A percentile compares a stretch with the other conserved stretches of the same genome.
phyloP scores from a whole-genome alignment of 2,329 filamentous ascomycete genomes.

The Thermomyces lanuginosus region DNA sequence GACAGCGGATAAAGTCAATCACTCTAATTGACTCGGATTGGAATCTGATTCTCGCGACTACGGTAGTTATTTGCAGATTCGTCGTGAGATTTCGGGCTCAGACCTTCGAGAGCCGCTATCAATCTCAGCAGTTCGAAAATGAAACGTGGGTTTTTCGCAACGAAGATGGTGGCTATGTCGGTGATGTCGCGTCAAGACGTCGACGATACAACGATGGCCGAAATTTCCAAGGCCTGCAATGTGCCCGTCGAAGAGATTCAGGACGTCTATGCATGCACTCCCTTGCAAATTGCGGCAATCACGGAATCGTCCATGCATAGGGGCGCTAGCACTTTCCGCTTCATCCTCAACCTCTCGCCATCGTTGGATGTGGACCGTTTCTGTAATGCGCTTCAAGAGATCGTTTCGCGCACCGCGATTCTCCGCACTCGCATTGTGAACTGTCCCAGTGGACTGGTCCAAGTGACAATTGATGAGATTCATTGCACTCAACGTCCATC shows the following conservation, averaged over 20 bases:
- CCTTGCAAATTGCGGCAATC: slow-evolving; percentile 28
- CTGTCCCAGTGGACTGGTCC: slow-evolving; percentile 18
- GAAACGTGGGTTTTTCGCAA: not conserved
- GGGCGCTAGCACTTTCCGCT: slow-evolving; percentile 31
- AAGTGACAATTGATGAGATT: slow-evolving; percentile 17
- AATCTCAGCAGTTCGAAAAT: not conserved
- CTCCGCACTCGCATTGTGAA: slow-evolving; percentile 15
- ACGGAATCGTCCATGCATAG: slow-evolving; percentile 29
- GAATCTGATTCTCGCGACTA: no score
- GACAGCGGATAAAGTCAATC: no score
- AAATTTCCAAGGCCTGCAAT: not conserved
- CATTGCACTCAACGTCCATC: slow-evolving; percentile 5
- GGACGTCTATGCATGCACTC: slow-evolving; percentile 28
- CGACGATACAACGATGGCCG: not conserved
- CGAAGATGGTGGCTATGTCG: not conserved
- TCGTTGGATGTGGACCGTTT: slow-evolving; percentile 22
- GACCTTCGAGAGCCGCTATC: no score
- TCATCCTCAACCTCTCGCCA: slow-evolving; percentile 21
- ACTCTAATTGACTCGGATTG: no score
- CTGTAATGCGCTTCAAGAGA: slow-evolving; percentile 10
- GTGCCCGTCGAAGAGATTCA: slow-evolving; percentile 11
- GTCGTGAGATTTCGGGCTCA: no score
- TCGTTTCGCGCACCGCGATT: slow-evolving; percentile 4
- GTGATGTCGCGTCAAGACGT: slow-evolving; percentile 1
- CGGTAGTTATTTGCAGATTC: no score